These are phyloP conservation scores for Camellia japonica DNA, from an alignment of 148 eudicot genomes.

Conservation along the genomic window DNA sequence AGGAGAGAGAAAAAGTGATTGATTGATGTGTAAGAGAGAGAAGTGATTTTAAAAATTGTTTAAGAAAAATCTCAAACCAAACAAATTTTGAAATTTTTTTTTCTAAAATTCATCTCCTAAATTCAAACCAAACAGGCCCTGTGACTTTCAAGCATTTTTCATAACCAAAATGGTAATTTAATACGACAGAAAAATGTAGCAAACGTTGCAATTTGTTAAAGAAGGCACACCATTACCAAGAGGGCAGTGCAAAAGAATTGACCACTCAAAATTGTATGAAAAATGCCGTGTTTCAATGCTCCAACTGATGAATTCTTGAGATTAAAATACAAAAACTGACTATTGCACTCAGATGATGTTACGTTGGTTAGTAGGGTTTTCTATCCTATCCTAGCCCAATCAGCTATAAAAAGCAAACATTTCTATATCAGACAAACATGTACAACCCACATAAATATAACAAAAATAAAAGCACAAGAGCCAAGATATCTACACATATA, in stretches of 20 bases:
- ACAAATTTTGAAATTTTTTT: too few species aligned
- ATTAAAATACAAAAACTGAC: background rate
- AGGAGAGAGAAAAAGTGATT: too few species aligned
- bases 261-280: background rate
- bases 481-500: slow-evolving; percentile 19
- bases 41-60: too few species aligned
- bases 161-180: too few species aligned
- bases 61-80: too few species aligned
- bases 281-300: background rate
- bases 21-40: too few species aligned
- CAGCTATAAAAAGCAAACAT: slow-evolving; percentile 16
- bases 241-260: background rate
- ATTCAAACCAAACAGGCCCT: too few species aligned
- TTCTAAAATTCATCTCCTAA: too few species aligned
- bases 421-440: slow-evolving; percentile 22
- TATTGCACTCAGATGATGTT: background rate
- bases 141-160: too few species aligned
- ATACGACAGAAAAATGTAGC: too few species aligned
- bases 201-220: too few species aligned
- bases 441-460: slow-evolving; percentile 20
- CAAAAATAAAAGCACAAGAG: slow-evolving; percentile 14
- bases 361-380: background rate
- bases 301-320: background rate
- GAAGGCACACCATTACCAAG: too few species aligned
- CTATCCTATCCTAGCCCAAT: background rate